These are phyloP conservation scores for Gossypium davidsonii DNA, from an alignment of 441 rosid genomes.

Conservation along the genomic window DNA sequence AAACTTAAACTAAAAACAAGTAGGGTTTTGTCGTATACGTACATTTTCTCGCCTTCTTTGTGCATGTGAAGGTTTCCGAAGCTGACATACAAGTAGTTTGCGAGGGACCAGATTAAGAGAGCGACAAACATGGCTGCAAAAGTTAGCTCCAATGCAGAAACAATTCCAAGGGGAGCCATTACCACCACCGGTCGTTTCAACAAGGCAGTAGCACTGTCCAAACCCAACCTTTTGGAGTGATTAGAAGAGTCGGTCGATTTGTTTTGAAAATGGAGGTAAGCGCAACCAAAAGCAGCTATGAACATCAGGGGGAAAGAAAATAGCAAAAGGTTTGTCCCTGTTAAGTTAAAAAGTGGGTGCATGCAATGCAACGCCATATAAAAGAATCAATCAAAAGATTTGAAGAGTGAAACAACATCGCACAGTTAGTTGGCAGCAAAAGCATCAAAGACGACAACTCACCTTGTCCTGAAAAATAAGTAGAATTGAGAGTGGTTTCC, in stretches of 20 bases:
- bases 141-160: conserved; percentile 36
- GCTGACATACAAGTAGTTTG: conserved; percentile 36
- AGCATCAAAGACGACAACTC: background rate
- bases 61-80: conserved; percentile 33
- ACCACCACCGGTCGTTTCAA: conserved; percentile 35
- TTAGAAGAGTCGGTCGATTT: conserved; percentile 15
- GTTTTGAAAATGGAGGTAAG: conserved; percentile 41
- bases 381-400: background rate
- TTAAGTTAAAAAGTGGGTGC: background rate
- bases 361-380: background rate
- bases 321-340: conserved; percentile 42
- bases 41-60: conserved; percentile 36
- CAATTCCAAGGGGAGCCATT: conserved; percentile 50
- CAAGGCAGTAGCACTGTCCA: background rate
- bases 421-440: background rate
- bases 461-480: conserved; percentile 42
- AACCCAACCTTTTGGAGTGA: conserved; percentile 18
- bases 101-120: conserved; percentile 47
- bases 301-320: conserved; percentile 47
- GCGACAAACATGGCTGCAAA: conserved; percentile 45
- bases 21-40: conserved; percentile 9
- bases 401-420: background rate
- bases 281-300: conserved; percentile 41
- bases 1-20: background rate
- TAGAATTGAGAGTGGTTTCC: conserved; percentile 25